phyloP scores from a whole-genome alignment of 345 rosid species.

The Euclidium syriacum region DNA sequence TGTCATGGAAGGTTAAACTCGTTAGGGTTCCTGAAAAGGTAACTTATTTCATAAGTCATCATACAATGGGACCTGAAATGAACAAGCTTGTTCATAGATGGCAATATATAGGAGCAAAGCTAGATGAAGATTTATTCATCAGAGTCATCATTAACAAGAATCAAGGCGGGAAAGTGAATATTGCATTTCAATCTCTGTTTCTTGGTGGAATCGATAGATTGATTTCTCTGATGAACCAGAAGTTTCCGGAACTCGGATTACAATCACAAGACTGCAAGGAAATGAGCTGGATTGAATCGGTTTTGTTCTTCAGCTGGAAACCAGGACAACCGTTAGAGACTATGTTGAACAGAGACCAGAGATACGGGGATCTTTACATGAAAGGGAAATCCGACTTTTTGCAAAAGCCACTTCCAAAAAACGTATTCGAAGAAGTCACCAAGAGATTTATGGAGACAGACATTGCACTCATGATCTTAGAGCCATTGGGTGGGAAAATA shows the following conservation, averaged over 20 bases:
- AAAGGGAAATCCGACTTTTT: conserved; percentile 59
- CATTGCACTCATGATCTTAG: background rate
- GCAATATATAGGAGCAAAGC: background rate
- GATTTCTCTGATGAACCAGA: background rate
- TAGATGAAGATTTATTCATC: conserved; percentile 32
- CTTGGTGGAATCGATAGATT: conserved; percentile 27
- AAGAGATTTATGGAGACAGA: background rate
- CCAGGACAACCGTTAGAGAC: conserved; percentile 17
- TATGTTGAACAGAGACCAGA: conserved; percentile 18
- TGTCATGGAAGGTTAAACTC: conserved; percentile 9
- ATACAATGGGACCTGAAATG: background rate
- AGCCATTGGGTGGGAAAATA: background rate
- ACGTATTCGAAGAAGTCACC: conserved; percentile 25
- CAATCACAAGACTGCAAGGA: conserved; percentile 17
- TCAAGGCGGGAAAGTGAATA: background rate
- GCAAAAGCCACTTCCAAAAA: conserved; percentile 24
- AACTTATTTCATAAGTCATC: background rate
- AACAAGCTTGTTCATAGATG: background rate
- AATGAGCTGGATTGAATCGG: conserved; percentile 38
- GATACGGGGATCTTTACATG: background rate
- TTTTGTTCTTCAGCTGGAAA: conserved; percentile 8
- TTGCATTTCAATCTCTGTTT: conserved; percentile 21
- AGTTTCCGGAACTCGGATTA: conserved; percentile 32
- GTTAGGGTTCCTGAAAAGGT: conserved; percentile 13
- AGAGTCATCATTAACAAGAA: conserved; percentile 18